A percentile compares a stretch with the other conserved stretches of the same genome.
Evolutionary conservation across 495 filamentous ascomycete species (phyloP).

Genomic region (Rhizodiscina lignyota): DNA sequence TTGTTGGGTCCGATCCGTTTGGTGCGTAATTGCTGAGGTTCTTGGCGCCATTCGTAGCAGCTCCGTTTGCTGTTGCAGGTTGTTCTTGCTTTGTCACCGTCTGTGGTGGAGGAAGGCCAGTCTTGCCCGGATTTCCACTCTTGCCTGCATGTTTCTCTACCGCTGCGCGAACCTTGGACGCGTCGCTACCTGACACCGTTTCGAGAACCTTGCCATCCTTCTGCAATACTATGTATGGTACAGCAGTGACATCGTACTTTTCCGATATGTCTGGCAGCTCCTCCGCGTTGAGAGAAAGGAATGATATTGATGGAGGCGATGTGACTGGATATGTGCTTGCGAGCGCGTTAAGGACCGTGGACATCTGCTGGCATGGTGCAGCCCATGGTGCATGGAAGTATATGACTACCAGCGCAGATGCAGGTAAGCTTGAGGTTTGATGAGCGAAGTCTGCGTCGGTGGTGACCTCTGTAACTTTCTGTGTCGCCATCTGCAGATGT

Average conservation of each 20-base stretch:
- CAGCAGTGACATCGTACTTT: slow-evolving; percentile 79
- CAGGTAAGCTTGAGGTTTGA: slow-evolving; percentile 43
- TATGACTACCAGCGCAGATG: slow-evolving; percentile 56
- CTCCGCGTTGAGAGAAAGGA: slow-evolving; percentile 80
- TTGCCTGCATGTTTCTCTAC: slow-evolving; percentile 62
- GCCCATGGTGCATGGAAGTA: slow-evolving; percentile 97
- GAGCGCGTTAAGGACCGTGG: slow-evolving; percentile 66
- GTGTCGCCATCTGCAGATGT: slow-evolving; percentile 6
- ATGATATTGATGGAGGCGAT: slow-evolving; percentile 49
- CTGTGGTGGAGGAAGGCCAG: slow-evolving; percentile 35
- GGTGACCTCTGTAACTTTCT: slow-evolving; percentile 51
- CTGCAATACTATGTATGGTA: slow-evolving; percentile 77
- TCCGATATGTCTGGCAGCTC: slow-evolving; percentile 77
- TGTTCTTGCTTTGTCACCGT: slow-evolving; percentile 22
- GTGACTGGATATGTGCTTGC: slow-evolving; percentile 61
- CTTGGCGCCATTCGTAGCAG: slow-evolving; percentile 14
- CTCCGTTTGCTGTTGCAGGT: slow-evolving; percentile 9
- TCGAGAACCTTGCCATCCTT: slow-evolving; percentile 55
- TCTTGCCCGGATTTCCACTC: slow-evolving; percentile 18
- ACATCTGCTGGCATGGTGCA: slow-evolving; percentile 89
- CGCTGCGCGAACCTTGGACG: slow-evolving; percentile 57
- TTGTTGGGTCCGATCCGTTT: slow-evolving; percentile 26
- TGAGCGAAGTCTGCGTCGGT: slow-evolving; percentile 49
- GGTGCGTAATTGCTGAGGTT: slow-evolving; percentile 28
- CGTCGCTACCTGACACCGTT: slow-evolving; percentile 75